phyloP scores from a whole-genome alignment of 148 eudicot genomes.

The Drosera capensis region DNA sequence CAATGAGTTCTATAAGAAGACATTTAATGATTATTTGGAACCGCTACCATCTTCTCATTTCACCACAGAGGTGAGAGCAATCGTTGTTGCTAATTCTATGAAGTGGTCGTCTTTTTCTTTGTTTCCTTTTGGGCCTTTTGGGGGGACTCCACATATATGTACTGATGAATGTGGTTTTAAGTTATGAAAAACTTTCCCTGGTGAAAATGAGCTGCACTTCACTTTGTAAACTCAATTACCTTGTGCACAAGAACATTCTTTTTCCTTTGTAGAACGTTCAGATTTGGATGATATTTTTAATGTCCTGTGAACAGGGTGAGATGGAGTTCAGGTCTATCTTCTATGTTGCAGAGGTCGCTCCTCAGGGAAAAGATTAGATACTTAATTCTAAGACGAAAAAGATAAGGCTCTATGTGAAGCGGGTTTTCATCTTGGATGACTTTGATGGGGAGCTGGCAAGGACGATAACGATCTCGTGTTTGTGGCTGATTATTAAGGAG shows the following conservation, averaged over 20 bases:
- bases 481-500: neutral
- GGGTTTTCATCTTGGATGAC: constrained; percentile 95
- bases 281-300: too few species aligned
- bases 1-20: constrained; percentile 77
- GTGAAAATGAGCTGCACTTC: too few species aligned
- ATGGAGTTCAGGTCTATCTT: constrained; percentile 88
- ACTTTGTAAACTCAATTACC: too few species aligned
- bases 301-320: too few species aligned
- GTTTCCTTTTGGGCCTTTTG: neutral
- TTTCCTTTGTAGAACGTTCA: too few species aligned
- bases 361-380: constrained; percentile 67
- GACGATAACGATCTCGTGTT: neutral
- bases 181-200: too few species aligned
- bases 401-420: constrained; percentile 81
- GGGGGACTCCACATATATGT: neutral
- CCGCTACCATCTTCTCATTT: constrained; percentile 95
- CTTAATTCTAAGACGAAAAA: constrained; percentile 76
- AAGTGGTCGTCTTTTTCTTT: neutral
- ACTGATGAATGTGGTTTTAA: neutral
- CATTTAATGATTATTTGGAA: constrained; percentile 80
- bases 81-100: neutral
- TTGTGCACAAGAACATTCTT: too few species aligned
- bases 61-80: constrained; percentile 68
- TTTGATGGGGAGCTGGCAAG: constrained; percentile 95
- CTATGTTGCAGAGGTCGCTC: constrained; percentile 66